Evolutionary conservation across 495 filamentous ascomycete genomes (phyloP).

Genomic region (Trichoderma asperelloides): DNA sequence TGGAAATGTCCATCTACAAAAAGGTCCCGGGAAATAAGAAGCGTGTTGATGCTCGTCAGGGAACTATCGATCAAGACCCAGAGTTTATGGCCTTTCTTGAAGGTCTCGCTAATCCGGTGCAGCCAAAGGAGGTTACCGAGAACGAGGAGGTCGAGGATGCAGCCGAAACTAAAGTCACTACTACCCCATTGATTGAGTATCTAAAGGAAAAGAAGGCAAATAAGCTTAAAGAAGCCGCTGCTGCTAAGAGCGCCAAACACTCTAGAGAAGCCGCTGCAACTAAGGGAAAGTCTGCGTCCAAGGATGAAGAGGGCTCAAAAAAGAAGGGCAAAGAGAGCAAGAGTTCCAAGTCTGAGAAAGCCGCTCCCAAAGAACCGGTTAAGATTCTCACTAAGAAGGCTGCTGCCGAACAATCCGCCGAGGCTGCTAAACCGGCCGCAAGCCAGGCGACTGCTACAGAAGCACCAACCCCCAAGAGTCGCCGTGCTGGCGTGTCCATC

Average conservation of each 20-base stretch:
- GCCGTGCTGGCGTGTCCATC: slow-evolving; percentile 60
- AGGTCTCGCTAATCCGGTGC: slow-evolving; percentile 68
- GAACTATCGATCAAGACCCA: slow-evolving; percentile 89
- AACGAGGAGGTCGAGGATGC: slow-evolving; percentile 44
- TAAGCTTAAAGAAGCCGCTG: slow-evolving; percentile 63
- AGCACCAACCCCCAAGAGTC: slow-evolving; percentile 24
- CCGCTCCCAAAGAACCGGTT: slow-evolving; percentile 60
- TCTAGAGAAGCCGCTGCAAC: slow-evolving; percentile 31
- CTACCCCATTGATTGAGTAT: slow-evolving; percentile 83
- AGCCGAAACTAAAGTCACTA: slow-evolving; percentile 58
- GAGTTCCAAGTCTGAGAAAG: slow-evolving; percentile 48
- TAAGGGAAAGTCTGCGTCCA: slow-evolving; percentile 45
- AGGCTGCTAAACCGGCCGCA: slow-evolving; percentile 32
- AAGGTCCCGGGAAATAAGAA: slow-evolving; percentile 61
- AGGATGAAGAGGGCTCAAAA: slow-evolving; percentile 38
- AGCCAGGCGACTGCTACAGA: slow-evolving; percentile 20
- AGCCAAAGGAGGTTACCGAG: slow-evolving; percentile 30
- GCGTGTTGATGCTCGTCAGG: slow-evolving; percentile 75
- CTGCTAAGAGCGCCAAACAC: slow-evolving; percentile 40
- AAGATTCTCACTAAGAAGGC: slow-evolving; percentile 68
- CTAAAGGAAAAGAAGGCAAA: slow-evolving; percentile 83
- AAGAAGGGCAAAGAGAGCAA: slow-evolving; percentile 53
- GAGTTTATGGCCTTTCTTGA: slow-evolving; percentile 93
- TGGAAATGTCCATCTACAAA: slow-evolving; percentile 78
- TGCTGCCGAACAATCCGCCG: slow-evolving; percentile 44